Conservation (phyloP, 768 basidiomycete species). For the Tephrocybe rancida region DNA sequence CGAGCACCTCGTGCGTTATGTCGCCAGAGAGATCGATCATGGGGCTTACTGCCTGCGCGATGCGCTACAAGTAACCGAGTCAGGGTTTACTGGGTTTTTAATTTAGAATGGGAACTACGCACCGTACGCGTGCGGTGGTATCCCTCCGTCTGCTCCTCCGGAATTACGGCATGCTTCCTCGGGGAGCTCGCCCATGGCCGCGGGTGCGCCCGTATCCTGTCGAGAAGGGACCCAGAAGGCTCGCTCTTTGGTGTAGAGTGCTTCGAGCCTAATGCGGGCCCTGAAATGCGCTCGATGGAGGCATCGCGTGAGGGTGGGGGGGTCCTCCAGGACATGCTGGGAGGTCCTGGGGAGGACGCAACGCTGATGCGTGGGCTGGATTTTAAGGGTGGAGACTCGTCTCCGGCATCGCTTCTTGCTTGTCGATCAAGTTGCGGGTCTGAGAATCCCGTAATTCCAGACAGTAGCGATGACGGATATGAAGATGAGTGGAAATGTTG, state of each 20-base stretch:
- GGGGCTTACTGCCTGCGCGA: conserved; percentile 31
- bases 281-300: conserved; percentile 4
- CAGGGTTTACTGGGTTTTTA: background rate
- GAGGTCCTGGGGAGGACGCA: conserved; percentile 1
- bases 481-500: conserved; percentile 4
- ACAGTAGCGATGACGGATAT: conserved; percentile 1
- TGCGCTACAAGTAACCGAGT: conserved; percentile 26
- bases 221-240: background rate
- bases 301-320: background rate
- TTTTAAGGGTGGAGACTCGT: background rate
- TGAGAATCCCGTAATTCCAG: too few relatives aligned
- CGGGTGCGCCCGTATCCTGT: background rate
- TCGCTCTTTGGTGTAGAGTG: background rate
- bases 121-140: conserved; percentile 5
- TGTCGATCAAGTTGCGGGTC: background rate
- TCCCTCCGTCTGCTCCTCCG: conserved; percentile 1
- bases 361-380: conserved; percentile 6
- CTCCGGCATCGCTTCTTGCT: background rate
- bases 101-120: background rate
- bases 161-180: background rate
- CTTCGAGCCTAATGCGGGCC: background rate
- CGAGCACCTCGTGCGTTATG: conserved; percentile 37
- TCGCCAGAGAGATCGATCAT: conserved; percentile 36
- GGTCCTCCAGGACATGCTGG: background rate
- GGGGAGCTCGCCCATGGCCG: conserved; percentile 7